Evolutionary conservation across 345 rosid species (phyloP), one percentile per base, ranked within the genome.

Genomic region (Lepidium aucheri): DNA sequence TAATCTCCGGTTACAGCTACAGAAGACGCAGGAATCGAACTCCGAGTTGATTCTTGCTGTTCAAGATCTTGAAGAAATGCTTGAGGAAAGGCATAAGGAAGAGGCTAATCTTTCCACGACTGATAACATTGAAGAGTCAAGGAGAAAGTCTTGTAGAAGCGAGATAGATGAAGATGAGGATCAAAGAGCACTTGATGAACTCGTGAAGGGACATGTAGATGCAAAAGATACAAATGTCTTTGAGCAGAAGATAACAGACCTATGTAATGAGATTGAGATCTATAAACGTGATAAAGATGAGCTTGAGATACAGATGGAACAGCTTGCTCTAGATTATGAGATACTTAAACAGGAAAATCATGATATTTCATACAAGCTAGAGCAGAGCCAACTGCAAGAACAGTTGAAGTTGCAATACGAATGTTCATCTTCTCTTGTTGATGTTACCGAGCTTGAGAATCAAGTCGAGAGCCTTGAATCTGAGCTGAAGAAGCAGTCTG

Each of bases 311-410:
- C 96, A 89, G 69, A 83, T 87, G 91, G 96, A 95, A 81, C 98
- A 91, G 76, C 84, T 95, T 51, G 99, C 93, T 41, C 82, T 95
- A 58, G 99, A 95, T 61, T 89, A 95, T 61, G 98, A 95, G 94
- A 95, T 91, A 74, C 24, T 89, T 65, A 91, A 89, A 75, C 98
- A 95, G 62, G 90, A 87, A 73, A 86, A 91, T 74, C 96, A 91
- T 14, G 80, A 80, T 47, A 59, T 86, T 43, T 86, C 89, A 3
- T 81, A 76, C 61, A 89, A 81, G 72, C 73, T 89, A 74, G 96
- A 94, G 84, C 99, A 94, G 76, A 84, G 86, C 67, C 81, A 81
- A 77, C 69, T 91, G 54, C 93, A 84, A 81, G 96, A 88, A 72
- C 91, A 88, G 33, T 75, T 86, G 50, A 82, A 86, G 72, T 65